phyloP scores from a whole-genome alignment of 1,284 basidiomycete species.

The Marasmius oreades region DNA sequence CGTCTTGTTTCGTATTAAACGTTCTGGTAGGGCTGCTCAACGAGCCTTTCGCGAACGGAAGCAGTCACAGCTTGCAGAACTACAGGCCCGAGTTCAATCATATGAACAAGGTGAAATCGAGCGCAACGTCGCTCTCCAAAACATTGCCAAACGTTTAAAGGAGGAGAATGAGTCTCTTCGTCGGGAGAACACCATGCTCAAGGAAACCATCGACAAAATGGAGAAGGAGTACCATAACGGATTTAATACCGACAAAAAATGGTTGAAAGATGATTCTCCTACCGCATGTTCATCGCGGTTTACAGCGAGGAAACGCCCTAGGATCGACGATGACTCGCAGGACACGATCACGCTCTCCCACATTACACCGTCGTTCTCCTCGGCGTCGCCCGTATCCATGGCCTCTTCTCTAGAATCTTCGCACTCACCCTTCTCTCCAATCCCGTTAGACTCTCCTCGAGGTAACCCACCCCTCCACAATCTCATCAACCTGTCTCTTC shows the following conservation, averaged over 20 bases:
- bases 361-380: conserved; percentile 22
- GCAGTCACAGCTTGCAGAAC: conserved; percentile 86
- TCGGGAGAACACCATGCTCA: conserved; percentile 58
- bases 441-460: conserved; percentile 25
- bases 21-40: conserved; percentile 71
- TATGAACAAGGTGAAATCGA: conserved; percentile 91
- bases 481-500: conserved; percentile 16
- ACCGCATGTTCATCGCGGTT: conserved; percentile 26
- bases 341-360: conserved; percentile 24
- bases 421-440: conserved; percentile 45
- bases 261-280: conserved; percentile 49
- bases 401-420: conserved; percentile 49
- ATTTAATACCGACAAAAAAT: conserved; percentile 43
- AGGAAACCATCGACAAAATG: conserved; percentile 53
- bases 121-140: conserved; percentile 83
- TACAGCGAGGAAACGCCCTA: conserved; percentile 44
- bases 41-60: conserved; percentile 89
- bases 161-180: conserved; percentile 81
- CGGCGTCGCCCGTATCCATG: conserved; percentile 40
- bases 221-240: conserved; percentile 38
- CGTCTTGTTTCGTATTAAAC: background rate
- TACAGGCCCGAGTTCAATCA: conserved; percentile 81
- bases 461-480: conserved; percentile 18
- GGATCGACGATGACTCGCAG: conserved; percentile 29
- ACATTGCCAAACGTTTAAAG: conserved; percentile 82